Conservation (phyloP, 1,139 yeast genomes). For the Tardiomyces digboiensis region DNA sequence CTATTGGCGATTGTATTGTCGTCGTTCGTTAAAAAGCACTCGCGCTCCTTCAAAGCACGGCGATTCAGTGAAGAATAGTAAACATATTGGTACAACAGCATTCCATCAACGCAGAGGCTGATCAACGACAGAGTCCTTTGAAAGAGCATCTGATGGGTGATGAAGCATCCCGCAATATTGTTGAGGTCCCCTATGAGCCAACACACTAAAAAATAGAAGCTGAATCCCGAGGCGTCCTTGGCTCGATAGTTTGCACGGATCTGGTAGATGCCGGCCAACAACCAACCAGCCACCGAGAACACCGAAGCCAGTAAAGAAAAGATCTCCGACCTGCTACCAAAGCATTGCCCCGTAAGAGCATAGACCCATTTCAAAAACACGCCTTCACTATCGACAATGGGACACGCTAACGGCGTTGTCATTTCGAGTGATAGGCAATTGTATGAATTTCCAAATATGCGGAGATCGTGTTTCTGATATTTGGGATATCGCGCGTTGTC, state of each 20-base stretch:
- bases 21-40: too few relatives aligned
- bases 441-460: too few relatives aligned
- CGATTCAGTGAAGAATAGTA: too few relatives aligned
- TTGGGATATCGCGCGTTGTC: too few relatives aligned
- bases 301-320: conserved; percentile 17
- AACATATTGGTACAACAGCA: conserved; percentile 18
- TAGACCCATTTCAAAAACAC: conserved; percentile 10
- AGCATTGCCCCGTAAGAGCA: conserved; percentile 10
- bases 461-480: too few relatives aligned
- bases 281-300: conserved; percentile 22
- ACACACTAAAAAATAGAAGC: conserved; percentile 19
- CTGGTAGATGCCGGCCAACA: conserved; percentile 24
- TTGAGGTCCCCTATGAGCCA: conserved; percentile 25
- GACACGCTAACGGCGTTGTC: conserved; percentile 1
- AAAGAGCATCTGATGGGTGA: conserved; percentile 24
- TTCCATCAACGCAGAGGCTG: conserved; percentile 17
- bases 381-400: conserved; percentile 4
- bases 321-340: conserved; percentile 13
- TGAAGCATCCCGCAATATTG: conserved; percentile 22
- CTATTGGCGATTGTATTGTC: too few relatives aligned
- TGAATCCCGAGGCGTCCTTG: conserved; percentile 25
- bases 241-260: conserved; percentile 17
- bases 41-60: too few relatives aligned
- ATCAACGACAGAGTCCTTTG: conserved; percentile 20
- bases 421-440: too few relatives aligned